phyloP scores from a whole-genome alignment of 345 rosid species.

The Populus tremula region DNA sequence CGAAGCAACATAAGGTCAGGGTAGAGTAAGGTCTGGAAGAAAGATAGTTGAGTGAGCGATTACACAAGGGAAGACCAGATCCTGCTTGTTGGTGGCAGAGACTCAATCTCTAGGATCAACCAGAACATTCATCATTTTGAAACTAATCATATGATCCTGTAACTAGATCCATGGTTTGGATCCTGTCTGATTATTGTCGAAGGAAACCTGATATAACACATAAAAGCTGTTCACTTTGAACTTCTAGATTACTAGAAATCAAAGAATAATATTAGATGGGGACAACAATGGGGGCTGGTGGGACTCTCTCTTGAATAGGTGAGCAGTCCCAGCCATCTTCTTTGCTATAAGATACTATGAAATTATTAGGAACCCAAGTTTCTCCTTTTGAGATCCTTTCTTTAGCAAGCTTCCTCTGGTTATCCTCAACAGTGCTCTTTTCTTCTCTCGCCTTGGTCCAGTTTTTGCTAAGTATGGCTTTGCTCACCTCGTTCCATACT shows the following conservation, averaged over 20 bases:
- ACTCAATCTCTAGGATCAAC: no score
- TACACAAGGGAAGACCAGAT: neutral
- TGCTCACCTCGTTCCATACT: slow-evolving; percentile 73
- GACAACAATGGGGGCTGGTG: slow-evolving; percentile 11
- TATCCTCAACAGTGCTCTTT: slow-evolving; percentile 61
- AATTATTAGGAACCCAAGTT: slow-evolving; percentile 69
- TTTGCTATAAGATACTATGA: slow-evolving; percentile 36
- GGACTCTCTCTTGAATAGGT: slow-evolving; percentile 40
- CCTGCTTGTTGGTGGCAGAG: neutral
- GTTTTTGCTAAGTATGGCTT: slow-evolving; percentile 48
- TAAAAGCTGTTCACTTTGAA: neutral
- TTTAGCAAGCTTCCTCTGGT: slow-evolving; percentile 49
- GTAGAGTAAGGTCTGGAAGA: no score
- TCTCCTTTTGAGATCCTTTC: slow-evolving; percentile 45
- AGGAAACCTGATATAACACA: neutral
- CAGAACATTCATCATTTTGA: no score
- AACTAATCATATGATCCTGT: neutral
- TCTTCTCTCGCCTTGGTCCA: slow-evolving; percentile 77
- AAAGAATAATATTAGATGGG: neutral
- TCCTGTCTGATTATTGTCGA: neutral
- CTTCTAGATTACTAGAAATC: neutral
- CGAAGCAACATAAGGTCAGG: no score
- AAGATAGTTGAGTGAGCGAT: neutral
- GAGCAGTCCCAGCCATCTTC: slow-evolving; percentile 61
- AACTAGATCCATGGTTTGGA: neutral